Evolutionary conservation across 2,329 filamentous ascomycete species (phyloP).

Genomic region (Fusarium oligoseptatum): DNA sequence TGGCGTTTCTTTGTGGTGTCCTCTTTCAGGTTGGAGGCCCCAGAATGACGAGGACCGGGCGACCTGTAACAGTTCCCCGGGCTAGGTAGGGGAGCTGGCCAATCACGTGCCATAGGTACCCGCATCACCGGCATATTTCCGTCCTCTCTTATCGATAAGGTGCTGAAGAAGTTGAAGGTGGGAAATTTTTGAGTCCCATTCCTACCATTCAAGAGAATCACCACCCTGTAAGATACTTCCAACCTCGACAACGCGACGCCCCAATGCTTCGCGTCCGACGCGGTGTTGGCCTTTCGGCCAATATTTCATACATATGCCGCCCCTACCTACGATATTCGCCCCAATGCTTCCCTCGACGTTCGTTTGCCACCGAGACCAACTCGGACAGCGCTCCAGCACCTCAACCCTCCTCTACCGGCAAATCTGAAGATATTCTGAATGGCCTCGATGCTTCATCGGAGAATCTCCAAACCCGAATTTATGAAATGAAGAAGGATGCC

Average conservation of each 20-base stretch:
- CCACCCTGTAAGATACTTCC: constrained; percentile 14
- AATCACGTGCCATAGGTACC: constrained; percentile 30
- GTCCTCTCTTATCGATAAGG: constrained; percentile 28
- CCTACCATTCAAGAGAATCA: neutral
- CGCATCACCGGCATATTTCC: constrained; percentile 33
- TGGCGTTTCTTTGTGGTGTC: constrained; percentile 36
- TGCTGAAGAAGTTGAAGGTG: constrained; percentile 16
- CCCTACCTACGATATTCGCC: constrained; percentile 13
- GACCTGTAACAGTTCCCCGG: constrained; percentile 8
- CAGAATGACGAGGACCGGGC: constrained; percentile 35
- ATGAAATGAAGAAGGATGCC: neutral
- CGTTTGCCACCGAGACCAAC: constrained; percentile 30
- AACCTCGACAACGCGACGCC: constrained; percentile 10
- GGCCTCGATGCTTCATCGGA: neutral
- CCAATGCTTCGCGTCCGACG: constrained; percentile 50
- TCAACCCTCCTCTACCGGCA: neutral
- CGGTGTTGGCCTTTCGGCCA: constrained; percentile 32
- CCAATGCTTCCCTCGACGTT: constrained; percentile 22
- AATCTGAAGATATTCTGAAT: neutral
- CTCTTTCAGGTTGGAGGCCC: constrained; percentile 30
- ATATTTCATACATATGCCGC: constrained; percentile 16
- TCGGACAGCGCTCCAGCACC: constrained; percentile 5
- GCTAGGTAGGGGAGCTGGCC: constrained; percentile 13
- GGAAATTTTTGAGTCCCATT: constrained; percentile 29
- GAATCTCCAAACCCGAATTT: neutral